Base-by-base conservation (phyloP, 2,329 filamentous ascomycete genomes). In the Colletotrichum spaethianum region DNA sequence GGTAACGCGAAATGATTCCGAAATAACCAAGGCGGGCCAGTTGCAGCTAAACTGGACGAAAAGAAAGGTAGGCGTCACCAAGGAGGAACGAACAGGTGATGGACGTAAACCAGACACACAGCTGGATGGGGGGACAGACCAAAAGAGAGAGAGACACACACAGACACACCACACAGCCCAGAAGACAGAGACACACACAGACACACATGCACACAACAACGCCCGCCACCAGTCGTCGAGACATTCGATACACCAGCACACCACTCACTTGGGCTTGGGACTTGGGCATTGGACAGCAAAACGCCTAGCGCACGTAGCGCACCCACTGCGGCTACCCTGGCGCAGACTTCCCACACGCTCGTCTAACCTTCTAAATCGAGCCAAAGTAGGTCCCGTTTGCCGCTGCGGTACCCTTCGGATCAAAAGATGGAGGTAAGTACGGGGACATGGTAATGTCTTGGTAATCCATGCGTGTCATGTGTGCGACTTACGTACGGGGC, bases 231-330 rank as follows among this genome's bases (percentile, higher is more conserved):
- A 44, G 48, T 40, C 31, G 59, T 40, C 8, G 52, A 61, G 23
- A 69, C 53, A 26, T 44, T 36, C 42, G 50, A 62, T 42, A 62
- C 59, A 62, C 44, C 59, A n/a, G n/a, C n/a, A 36, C 59, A 50
- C 44, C 59, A 44, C 40, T 16, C 4, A 36, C 38, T 36, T 50
- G 44, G 44, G 36, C 28, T 38, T 26, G 28, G 59, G 42, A 63
- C 60, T 63, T 50, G 36, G 61, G 31, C 60, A 31, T 44, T 46
- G 44, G 48, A 23, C 28, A 63, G 26, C 28, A 67, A 63, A 72
- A 72, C 48, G 71, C 67, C 62, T 73, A 63, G 67, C 71, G 71
- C 71, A 73, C 26, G 63, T 67, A 63, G 67, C 60, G 61, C 67
- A 73, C 50, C 42, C 71, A 62, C 53, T 73, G 67, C 71, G 59